Conservation (phyloP, 768 basidiomycete species). For the Termitomyces sp. region DNA sequence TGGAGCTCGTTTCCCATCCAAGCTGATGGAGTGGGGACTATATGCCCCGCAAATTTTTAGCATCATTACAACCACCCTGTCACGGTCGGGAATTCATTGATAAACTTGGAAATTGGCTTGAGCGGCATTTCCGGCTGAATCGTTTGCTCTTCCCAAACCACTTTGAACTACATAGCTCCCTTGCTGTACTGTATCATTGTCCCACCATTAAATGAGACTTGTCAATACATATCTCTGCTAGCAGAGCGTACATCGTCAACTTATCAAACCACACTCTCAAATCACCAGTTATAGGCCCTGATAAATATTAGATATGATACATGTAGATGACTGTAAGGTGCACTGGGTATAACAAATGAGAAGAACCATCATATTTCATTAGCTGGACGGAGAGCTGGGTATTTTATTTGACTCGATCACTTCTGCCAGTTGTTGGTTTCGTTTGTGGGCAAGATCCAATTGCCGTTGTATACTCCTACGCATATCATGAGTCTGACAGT, state of each 20-base stretch:
- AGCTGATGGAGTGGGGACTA: neutral
- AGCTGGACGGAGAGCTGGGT: neutral
- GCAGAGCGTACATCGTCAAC: neutral
- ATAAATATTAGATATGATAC: constrained; percentile 4
- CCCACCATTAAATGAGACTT: neutral
- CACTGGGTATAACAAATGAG: constrained; percentile 4
- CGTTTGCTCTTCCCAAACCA: too few species aligned
- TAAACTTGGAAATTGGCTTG: neutral
- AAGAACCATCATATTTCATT: neutral
- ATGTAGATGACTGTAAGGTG: constrained; percentile 2
- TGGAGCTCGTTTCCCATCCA: neutral
- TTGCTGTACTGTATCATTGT: too few species aligned
- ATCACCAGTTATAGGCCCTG: neutral
- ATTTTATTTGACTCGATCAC: constrained; percentile 39
- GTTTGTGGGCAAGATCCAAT: constrained; percentile 72
- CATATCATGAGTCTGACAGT: neutral
- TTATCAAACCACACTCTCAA: neutral
- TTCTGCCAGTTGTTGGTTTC: constrained; percentile 56
- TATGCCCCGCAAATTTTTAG: neutral
- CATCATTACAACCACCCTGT: neutral
- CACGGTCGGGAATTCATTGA: neutral
- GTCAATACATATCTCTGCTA: neutral
- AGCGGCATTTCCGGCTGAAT: too few species aligned
- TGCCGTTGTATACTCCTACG: constrained; percentile 71
- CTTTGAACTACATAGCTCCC: too few species aligned